Conservation (phyloP, 306 rosid species). For the Hippophae gyantsensis region DNA sequence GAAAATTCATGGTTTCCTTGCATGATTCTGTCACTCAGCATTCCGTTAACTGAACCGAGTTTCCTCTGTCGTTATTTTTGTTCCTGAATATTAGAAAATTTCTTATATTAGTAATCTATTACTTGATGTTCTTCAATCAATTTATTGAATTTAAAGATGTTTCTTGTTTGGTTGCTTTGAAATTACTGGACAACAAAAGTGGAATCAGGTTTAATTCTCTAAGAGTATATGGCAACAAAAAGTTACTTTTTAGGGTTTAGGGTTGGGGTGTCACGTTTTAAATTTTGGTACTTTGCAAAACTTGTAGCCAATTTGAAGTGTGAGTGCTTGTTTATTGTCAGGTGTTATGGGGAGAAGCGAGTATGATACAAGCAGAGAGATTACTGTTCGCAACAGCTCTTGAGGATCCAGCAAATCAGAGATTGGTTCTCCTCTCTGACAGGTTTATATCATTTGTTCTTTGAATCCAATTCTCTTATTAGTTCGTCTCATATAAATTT, state of each 20-base stretch:
- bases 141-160: too few species aligned
- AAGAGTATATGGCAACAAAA: too few species aligned
- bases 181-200: not conserved
- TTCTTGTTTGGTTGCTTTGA: not conserved
- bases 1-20: not conserved
- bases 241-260: too few species aligned
- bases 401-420: constrained; percentile 83
- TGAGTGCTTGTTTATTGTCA: constrained; percentile 8
- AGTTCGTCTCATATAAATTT: not conserved
- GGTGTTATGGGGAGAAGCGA: constrained; percentile 49
- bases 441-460: constrained; percentile 34
- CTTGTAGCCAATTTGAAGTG: not conserved
- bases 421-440: constrained; percentile 93
- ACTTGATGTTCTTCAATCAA: too few species aligned
- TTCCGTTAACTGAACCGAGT: too few species aligned
- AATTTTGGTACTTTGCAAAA: too few species aligned
- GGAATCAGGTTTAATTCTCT: not conserved
- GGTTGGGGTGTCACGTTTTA: too few species aligned
- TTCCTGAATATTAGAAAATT: too few species aligned
- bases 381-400: constrained; percentile 44
- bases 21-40: too few species aligned
- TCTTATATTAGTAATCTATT: too few species aligned
- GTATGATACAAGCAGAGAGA: constrained; percentile 42
- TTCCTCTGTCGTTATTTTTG: too few species aligned
- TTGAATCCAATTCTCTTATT: not conserved